Conservation (phyloP, 164 flowering plant genomes). For the grape (Vitis vinifera) region ASM3070453v1 NC_081818.1:11563501-11564000, state of each 20-base stretch:
- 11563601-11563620: conserved; percentile 18
- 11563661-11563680: conserved; percentile 22
- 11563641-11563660: conserved; percentile 28
- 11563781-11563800: conserved; percentile 34
- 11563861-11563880: too few relatives aligned
- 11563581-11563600: too few relatives aligned
- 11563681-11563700: conserved; percentile 14
- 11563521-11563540: background rate
- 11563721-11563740: conserved; percentile 17
- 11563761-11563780: conserved; percentile 28
- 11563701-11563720: conserved; percentile 19
- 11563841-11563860: too few relatives aligned
- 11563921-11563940: conserved; percentile 13
- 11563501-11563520: conserved; percentile 39
- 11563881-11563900: too few relatives aligned
- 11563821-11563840: background rate
- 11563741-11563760: conserved; percentile 18
- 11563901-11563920: conserved; percentile 17
- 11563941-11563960: conserved; percentile 25
- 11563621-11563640: conserved; percentile 9
- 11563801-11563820: conserved; percentile 24
- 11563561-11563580: too few relatives aligned
- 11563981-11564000: conserved; percentile 25
- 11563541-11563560: too few relatives aligned
- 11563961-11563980: conserved; percentile 24